These are phyloP conservation scores for Leccinum ochraceum DNA, from an alignment of 768 basidiomycete genomes.

Conservation along the genomic window DNA sequence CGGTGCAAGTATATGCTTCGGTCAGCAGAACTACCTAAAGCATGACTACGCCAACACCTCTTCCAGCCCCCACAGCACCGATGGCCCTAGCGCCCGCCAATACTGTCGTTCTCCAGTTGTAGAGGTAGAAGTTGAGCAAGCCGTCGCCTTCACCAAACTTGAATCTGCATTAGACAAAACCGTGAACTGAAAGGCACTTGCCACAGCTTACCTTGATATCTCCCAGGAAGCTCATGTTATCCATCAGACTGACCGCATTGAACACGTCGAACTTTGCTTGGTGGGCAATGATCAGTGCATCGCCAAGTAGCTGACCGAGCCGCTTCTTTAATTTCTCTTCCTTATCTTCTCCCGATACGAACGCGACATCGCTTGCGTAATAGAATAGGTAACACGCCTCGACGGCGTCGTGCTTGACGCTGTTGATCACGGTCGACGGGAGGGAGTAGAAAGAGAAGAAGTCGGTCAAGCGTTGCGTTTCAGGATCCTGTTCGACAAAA, in stretches of 20 bases:
- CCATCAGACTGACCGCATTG: constrained; percentile 94
- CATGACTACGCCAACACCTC: constrained; percentile 93
- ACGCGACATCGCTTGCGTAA: constrained; percentile 82
- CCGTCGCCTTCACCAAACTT: constrained; percentile 96
- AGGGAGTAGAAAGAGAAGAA: constrained; percentile 97
- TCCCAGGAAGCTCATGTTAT: constrained; percentile 79
- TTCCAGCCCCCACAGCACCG: constrained; percentile 58
- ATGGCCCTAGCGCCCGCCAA: constrained; percentile 68
- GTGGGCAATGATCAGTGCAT: constrained; percentile 80
- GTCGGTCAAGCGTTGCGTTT: constrained; percentile 85
- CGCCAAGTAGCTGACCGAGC: constrained; percentile 69
- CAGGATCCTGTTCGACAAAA: constrained; percentile 60
- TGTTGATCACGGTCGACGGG: constrained; percentile 88
- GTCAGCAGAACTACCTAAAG: constrained; percentile 45
- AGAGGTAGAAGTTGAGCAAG: constrained; percentile 87
- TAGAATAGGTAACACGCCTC: constrained; percentile 97
- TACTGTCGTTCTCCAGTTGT: constrained; percentile 89
- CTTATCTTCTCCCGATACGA: constrained; percentile 61
- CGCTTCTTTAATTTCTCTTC: constrained; percentile 65
- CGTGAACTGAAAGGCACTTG: neutral
- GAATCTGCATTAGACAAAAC: constrained; percentile 10
- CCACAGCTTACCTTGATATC: constrained; percentile 70
- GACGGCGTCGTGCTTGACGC: constrained; percentile 66
- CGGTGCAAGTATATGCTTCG: neutral
- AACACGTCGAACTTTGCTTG: constrained; percentile 93